A percentile compares a stretch with the other conserved stretches of the same genome.
Conservation (phyloP, 2,329 filamentous ascomycete species). For the Exophiala sp. region DNA sequence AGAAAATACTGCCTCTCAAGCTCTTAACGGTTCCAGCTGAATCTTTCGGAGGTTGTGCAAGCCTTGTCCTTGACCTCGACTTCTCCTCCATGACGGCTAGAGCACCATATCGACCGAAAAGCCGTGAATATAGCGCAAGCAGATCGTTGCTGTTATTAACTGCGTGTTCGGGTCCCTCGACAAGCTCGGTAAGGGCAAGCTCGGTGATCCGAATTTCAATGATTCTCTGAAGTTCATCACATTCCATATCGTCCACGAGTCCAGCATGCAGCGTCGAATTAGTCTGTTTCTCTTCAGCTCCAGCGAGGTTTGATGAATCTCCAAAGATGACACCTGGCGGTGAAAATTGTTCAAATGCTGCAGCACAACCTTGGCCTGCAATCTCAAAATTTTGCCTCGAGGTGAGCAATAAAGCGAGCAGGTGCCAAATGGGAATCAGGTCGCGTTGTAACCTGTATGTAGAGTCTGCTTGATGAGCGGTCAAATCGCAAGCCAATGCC, state of each 20-base stretch:
- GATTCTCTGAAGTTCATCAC: slow-evolving; percentile 78
- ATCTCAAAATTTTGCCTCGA: slow-evolving; percentile 80
- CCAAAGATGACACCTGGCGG: slow-evolving; percentile 69
- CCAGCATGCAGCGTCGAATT: slow-evolving; percentile 33
- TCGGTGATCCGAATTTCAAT: slow-evolving; percentile 97
- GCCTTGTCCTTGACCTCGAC: slow-evolving; percentile 38
- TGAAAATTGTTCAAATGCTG: slow-evolving; percentile 85
- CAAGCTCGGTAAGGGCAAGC: slow-evolving; percentile 73
- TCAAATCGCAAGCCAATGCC: slow-evolving; percentile 60
- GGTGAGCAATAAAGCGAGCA: slow-evolving; percentile 80
- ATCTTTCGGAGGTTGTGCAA: slow-evolving; percentile 61
- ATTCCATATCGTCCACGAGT: slow-evolving; percentile 74
- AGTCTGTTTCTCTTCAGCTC: slow-evolving; percentile 21
- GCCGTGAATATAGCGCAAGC: slow-evolving; percentile 71
- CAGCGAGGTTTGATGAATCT: slow-evolving; percentile 31
- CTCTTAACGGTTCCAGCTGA: slow-evolving; percentile 68
- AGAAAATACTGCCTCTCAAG: slow-evolving; percentile 73
- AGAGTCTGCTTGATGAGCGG: slow-evolving; percentile 31
- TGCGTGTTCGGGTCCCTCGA: slow-evolving; percentile 78
- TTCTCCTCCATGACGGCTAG: slow-evolving; percentile 35
- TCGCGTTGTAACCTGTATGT: slow-evolving; percentile 35
- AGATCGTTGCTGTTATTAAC: slow-evolving; percentile 87
- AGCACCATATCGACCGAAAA: slow-evolving; percentile 66
- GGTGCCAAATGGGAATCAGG: slow-evolving; percentile 83
- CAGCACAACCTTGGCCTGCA: slow-evolving; percentile 79